phyloP scores from a whole-genome alignment of 2,329 filamentous ascomycete genomes.

The Alternaria sp. region DNA sequence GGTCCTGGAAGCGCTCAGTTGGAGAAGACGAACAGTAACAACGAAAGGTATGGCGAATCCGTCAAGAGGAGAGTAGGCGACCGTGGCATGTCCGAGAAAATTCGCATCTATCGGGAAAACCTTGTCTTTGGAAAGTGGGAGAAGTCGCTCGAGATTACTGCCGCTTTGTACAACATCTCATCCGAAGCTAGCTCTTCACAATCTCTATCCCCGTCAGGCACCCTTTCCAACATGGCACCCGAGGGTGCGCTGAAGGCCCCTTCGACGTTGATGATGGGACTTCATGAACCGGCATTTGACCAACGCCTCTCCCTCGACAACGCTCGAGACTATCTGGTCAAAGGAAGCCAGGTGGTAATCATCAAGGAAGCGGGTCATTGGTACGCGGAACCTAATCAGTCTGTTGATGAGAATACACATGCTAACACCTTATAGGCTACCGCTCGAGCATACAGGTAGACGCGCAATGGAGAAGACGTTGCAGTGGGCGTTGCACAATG shows the following conservation, averaged over 20 bases:
- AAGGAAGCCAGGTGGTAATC: conserved; percentile 60
- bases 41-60: conserved; percentile 51
- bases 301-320: conserved; percentile 61
- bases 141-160: conserved; percentile 61
- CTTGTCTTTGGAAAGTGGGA: conserved; percentile 58
- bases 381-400: conserved; percentile 13
- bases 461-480: conserved; percentile 54
- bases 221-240: conserved; percentile 55
- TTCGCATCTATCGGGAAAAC: conserved; percentile 64
- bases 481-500: conserved; percentile 42
- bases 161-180: conserved; percentile 57
- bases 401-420: not conserved
- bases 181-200: conserved; percentile 14
- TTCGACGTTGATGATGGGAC: conserved; percentile 64
- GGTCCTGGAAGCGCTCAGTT: conserved; percentile 61
- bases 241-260: conserved; percentile 60
- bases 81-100: conserved; percentile 61
- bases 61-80: conserved; percentile 51
- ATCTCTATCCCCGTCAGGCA: conserved; percentile 34
- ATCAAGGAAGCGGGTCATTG: conserved; percentile 64
- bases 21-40: conserved; percentile 21
- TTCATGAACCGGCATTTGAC: conserved; percentile 62
- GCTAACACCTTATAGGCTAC: conserved; percentile 30
- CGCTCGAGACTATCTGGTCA: conserved; percentile 61
- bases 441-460: conserved; percentile 57